These are phyloP conservation scores for Penicillium sp. DNA, from an alignment of 2,329 filamentous ascomycete genomes.

Conservation along the genomic window DNA sequence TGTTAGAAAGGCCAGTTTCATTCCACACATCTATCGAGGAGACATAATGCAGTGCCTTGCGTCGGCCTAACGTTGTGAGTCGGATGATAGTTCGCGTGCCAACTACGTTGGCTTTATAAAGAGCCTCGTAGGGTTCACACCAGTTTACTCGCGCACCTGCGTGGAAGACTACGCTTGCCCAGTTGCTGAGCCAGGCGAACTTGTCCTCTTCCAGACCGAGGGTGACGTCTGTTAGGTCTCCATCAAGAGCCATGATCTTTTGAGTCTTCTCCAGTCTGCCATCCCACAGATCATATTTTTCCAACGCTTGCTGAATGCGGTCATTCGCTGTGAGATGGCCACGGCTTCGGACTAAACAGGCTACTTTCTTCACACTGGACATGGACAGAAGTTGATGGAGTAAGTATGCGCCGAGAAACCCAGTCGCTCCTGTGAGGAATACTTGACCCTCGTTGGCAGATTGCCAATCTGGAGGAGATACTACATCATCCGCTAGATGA, in stretches of 20 bases:
- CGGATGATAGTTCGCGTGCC: constrained; percentile 67
- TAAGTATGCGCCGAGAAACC: constrained; percentile 77
- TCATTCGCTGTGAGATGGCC: constrained; percentile 34
- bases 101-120: constrained; percentile 68
- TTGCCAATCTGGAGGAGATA: background rate
- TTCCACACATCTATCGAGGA: constrained; percentile 18
- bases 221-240: constrained; percentile 65
- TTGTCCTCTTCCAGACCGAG: constrained; percentile 62
- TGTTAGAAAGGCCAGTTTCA: constrained; percentile 7
- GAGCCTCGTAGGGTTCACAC: constrained; percentile 66
- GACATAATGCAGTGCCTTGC: constrained; percentile 17
- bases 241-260: constrained; percentile 33
- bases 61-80: constrained; percentile 55
- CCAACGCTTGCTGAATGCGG: constrained; percentile 48
- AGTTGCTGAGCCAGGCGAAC: constrained; percentile 60
- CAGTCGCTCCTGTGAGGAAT: constrained; percentile 64
- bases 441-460: background rate
- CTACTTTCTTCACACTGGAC: constrained; percentile 53
- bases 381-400: constrained; percentile 65
- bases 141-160: constrained; percentile 73
- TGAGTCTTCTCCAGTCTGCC: background rate
- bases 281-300: constrained; percentile 41
- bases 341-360: constrained; percentile 68
- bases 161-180: constrained; percentile 68
- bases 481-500: background rate